Base-by-base conservation (phyloP, 192 early-diverging fungal species). In the Gaertneriomyces semiglobifer region DNA sequence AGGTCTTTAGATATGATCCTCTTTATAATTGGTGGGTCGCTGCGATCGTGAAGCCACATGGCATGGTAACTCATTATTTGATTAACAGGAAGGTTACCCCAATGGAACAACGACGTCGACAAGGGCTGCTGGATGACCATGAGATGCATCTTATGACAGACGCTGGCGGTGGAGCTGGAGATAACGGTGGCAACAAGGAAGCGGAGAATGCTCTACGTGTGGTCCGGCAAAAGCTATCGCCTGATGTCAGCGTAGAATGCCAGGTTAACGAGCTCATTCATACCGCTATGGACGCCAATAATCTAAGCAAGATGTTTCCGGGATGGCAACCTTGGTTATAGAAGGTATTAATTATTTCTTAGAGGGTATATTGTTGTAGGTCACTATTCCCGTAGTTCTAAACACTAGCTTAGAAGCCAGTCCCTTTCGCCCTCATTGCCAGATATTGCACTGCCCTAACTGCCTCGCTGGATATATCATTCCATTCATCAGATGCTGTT, bases 1-100 rank as follows among this genome's bases (percentile, higher is more conserved):
- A 97, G 71, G 93, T 95, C 6, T 93, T 96, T 69, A 88, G 93
- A 18, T 93, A 93, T 48, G 95, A 98, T 71, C 95, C 94, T 0
- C 76, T 97, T 46, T 88, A 90, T 54, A 82, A 75, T 63, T 91
- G 90, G 90, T 74, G 59, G 18, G 58, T 38, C 45, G 45, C 14
- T 59, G 38, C 45, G n/a, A 52, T 20, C 12, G n/a, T 52, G 6
- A 6, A 18, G n/a, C 54, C n/a, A 12, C 14, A 42, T 0, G 25
- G 25, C 46, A 45, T 68, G 14, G 42, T 38, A 40, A 6, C 42
- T 12, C 43, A 7, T 11, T n/a, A 10, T 44, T 41, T 68, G 0
- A 41, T 46, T 46, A 45, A 4, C 50, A 70, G 68, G 68, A 71
- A 74, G 72, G 45, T 68, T 14, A 68, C 66, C 1, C 66, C 66